Base-by-base conservation (phyloP, 768 basidiomycete species). In the Antrodiella citrinella region DNA sequence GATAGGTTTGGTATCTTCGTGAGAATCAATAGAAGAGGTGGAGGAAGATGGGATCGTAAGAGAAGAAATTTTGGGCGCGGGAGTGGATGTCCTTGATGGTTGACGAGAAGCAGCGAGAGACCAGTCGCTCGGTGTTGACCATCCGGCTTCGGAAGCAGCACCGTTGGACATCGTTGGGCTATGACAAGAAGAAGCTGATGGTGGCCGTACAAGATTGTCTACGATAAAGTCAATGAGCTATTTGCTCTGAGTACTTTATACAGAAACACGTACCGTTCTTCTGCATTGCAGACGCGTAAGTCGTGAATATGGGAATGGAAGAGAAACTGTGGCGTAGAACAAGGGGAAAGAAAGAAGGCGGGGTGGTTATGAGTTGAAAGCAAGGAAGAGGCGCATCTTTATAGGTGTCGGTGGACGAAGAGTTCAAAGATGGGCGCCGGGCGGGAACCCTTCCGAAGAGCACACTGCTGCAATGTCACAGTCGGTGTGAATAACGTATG, bases 111-210 rank as follows among this genome's bases (percentile, higher is more conserved):
- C 18, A 21, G 47, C 42, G 21, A 51, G 20, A 18, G 19, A 42
- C 39, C 44, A 51, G 20, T 39, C 42, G 44, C 39, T 44, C 13
- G 49, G 40, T 43, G 45, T 51, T 1, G 45, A 47, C 26, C 47
- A 45, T 43, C 51, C 54, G 18, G 54, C 44, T 4, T 50, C 23
- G 4, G 50, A 45, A 40, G n/a, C 26, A 47, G 54, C 50, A 25
- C 54, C 54, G 46, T 50, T 50, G 48, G 50, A 51, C 13, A 50
- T 24, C 38, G 50, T 49, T 2, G 50, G 50, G 26, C 38, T 46
- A 10, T 24, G 35, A 48, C 45, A 51, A 45, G 54, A 50, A 44
- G 54, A 54, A 22, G 44, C 38, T 15, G 50, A 43, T 15, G 30
- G 30, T 7, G 7, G 30, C 30, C 30, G 30, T 7, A 35, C 30